A percentile compares a stretch with the other conserved stretches of the same genome.
These are phyloP conservation scores for Boletus edulis DNA, from an alignment of 768 basidiomycete species.

Conservation along the genomic window DNA sequence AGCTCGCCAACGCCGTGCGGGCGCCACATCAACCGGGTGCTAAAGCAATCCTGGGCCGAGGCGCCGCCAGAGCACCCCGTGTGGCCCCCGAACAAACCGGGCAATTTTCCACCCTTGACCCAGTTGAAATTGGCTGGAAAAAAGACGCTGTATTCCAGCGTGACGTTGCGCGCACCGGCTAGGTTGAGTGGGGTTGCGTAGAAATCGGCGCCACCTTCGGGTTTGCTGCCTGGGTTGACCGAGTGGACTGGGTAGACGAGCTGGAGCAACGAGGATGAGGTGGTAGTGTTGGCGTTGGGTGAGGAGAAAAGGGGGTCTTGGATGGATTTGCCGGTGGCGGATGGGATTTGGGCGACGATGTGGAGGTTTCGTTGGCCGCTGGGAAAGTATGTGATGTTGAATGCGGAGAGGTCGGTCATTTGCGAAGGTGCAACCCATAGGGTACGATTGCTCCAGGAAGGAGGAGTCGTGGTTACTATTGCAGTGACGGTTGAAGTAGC, in stretches of 20 bases:
- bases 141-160: conserved; percentile 69
- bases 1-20: conserved; percentile 66
- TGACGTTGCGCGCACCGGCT: conserved; percentile 47
- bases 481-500: neutral
- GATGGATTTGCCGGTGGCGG: conserved; percentile 16
- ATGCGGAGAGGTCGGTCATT: conserved; percentile 58
- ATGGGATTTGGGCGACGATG: conserved; percentile 50
- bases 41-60: conserved; percentile 73
- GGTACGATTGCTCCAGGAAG: conserved; percentile 17
- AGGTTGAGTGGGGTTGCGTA: conserved; percentile 50
- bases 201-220: conserved; percentile 74
- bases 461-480: neutral
- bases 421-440: conserved; percentile 52
- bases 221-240: conserved; percentile 61
- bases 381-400: conserved; percentile 57
- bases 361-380: conserved; percentile 54
- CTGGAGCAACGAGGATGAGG: conserved; percentile 48
- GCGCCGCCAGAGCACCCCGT: conserved; percentile 70
- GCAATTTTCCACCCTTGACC: conserved; percentile 81
- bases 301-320: neutral
- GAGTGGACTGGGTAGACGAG: conserved; percentile 68
- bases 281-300: conserved; percentile 20
- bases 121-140: conserved; percentile 75
- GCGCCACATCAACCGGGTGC: conserved; percentile 85
- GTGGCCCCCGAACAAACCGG: conserved; percentile 75